Conservation (phyloP, 176 grass and related monocot species). For the Stipa capillata region DNA sequence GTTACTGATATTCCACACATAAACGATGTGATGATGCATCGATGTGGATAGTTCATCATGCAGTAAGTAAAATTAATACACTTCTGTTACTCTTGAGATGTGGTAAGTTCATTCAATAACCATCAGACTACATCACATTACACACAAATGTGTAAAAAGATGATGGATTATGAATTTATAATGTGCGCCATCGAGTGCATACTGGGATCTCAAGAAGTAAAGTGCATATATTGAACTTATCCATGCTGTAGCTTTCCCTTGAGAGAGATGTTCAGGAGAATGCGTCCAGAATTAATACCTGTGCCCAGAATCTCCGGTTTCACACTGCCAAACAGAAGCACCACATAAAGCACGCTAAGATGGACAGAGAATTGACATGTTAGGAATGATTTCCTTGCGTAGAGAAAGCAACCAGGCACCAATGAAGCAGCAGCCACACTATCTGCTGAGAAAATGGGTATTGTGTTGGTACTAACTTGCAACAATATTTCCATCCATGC, state of each 20-base stretch:
- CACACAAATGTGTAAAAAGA: too few relatives aligned
- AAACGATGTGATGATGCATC: neutral
- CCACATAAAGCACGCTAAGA: too few relatives aligned
- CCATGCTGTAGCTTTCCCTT: neutral
- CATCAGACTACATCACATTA: too few relatives aligned
- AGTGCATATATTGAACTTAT: neutral
- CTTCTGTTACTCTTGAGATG: too few relatives aligned
- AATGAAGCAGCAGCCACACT: conserved; percentile 15
- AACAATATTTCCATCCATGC: neutral
- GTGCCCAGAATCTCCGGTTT: conserved; percentile 15
- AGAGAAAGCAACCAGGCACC: conserved; percentile 29
- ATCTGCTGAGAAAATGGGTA: neutral
- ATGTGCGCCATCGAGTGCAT: too few relatives aligned
- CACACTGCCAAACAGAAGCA: neutral
- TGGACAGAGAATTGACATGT: conserved; percentile 18
- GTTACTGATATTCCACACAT: neutral
- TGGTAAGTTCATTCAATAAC: too few relatives aligned
- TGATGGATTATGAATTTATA: too few relatives aligned
- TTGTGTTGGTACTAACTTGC: neutral
- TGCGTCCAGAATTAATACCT: neutral
- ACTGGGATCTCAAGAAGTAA: too few relatives aligned
- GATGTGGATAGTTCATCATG: neutral
- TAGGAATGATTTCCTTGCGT: conserved; percentile 10
- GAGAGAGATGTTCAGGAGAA: neutral
- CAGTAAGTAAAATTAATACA: too few relatives aligned